Conservation (phyloP, 164 flowering plant genomes). For the Dillenia suffruticosa region DNA sequence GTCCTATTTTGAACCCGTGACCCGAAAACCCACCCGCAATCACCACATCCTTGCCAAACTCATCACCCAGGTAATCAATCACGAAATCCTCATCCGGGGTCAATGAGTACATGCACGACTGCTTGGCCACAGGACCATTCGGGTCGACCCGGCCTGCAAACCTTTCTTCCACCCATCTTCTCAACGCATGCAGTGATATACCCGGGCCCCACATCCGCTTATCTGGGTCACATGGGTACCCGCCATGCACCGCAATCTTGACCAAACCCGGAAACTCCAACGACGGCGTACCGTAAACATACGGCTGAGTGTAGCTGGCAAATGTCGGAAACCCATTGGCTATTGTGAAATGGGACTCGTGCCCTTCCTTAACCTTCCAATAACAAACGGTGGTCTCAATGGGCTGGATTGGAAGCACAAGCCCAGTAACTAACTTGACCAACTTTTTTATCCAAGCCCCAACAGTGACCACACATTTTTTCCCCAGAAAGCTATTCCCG, state of each 20-base stretch:
- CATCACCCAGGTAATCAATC: slow-evolving; percentile 83
- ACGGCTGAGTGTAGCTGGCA: slow-evolving; percentile 67
- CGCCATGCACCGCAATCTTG: slow-evolving; percentile 74
- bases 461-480: slow-evolving; percentile 73
- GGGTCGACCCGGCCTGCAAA: slow-evolving; percentile 50
- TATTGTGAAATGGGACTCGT: slow-evolving; percentile 34
- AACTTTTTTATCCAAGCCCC: slow-evolving; percentile 79
- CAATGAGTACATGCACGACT: slow-evolving; percentile 87
- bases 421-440: slow-evolving; percentile 39
- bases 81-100: slow-evolving; percentile 89
- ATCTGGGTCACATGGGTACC: slow-evolving; percentile 73
- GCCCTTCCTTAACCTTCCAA: slow-evolving; percentile 73
- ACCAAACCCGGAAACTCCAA: slow-evolving; percentile 84
- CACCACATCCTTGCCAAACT: slow-evolving; percentile 77
- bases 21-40: slow-evolving; percentile 93
- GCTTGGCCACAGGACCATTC: slow-evolving; percentile 37
- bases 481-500: slow-evolving; percentile 45
- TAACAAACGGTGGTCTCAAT: slow-evolving; percentile 71
- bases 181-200: slow-evolving; percentile 12
- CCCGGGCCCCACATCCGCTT: slow-evolving; percentile 54
- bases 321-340: slow-evolving; percentile 67
- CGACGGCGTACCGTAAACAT: slow-evolving; percentile 81
- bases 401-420: slow-evolving; percentile 59
- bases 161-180: slow-evolving; percentile 43
- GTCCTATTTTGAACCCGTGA: slow-evolving; percentile 98